A percentile compares a stretch with the other conserved stretches of the same genome.
Conservation (phyloP, 371 early-diverging fungal genomes). For the Funneliformis caledonium region DNA sequence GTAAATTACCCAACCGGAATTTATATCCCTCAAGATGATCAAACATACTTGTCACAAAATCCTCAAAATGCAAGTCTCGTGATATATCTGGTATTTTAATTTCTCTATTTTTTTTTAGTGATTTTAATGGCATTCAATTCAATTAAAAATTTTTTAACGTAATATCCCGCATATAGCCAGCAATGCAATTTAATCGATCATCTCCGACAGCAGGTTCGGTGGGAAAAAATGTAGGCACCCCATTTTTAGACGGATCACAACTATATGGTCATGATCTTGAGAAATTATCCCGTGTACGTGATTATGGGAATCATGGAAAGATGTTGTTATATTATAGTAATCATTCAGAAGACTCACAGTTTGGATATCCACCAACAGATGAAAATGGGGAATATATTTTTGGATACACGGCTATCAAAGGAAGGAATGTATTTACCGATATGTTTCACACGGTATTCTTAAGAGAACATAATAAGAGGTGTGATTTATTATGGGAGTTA, state of each 20-base stretch:
- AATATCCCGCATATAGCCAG: neutral
- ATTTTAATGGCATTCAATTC: too few relatives aligned
- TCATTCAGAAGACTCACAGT: neutral
- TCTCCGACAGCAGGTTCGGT: neutral
- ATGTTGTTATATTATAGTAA: neutral
- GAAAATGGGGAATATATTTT: neutral
- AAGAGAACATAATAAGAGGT: constrained; percentile 28
- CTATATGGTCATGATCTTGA: constrained; percentile 3
- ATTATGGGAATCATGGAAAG: neutral
- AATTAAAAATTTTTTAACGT: neutral
- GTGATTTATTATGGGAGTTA: neutral
- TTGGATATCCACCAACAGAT: constrained; percentile 21
- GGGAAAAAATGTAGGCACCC: neutral
- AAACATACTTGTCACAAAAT: neutral
- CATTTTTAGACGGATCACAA: constrained; percentile 2
- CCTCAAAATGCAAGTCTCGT: neutral
- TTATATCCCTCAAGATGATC: constrained; percentile 26
- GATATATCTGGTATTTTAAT: neutral
- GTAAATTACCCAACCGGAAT: neutral
- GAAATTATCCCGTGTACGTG: neutral
- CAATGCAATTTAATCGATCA: constrained; percentile 2
- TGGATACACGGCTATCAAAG: neutral
- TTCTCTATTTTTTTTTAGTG: neutral
- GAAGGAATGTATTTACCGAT: constrained; percentile 8
- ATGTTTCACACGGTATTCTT: neutral